Conservation (phyloP, 2,329 filamentous ascomycete species). For the Thelonectria discophora region DNA sequence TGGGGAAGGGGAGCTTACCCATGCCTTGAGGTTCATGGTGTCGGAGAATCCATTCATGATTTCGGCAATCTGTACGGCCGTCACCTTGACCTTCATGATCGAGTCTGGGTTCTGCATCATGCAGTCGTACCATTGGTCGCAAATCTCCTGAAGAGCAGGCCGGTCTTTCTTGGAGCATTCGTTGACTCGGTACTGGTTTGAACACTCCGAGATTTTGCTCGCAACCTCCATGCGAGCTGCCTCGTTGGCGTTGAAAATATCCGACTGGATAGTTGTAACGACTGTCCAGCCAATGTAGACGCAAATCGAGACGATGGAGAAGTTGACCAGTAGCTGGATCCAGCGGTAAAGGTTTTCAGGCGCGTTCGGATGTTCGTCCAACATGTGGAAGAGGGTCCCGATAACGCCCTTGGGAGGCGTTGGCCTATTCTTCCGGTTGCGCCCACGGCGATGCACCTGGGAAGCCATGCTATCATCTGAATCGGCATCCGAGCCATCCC, state of each 20-base stretch:
- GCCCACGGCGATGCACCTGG: constrained; percentile 34
- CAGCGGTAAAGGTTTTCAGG: constrained; percentile 68
- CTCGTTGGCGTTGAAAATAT: constrained; percentile 77
- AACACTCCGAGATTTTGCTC: constrained; percentile 77
- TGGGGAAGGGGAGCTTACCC: constrained; percentile 52
- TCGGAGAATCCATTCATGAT: constrained; percentile 96
- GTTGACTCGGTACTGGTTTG: constrained; percentile 78
- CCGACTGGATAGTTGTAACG: constrained; percentile 74
- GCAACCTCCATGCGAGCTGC: constrained; percentile 74
- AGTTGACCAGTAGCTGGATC: constrained; percentile 70
- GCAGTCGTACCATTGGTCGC: constrained; percentile 84
- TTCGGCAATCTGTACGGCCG: constrained; percentile 86
- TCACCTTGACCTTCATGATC: constrained; percentile 81
- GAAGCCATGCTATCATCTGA: constrained; percentile 52
- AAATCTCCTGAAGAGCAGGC: constrained; percentile 77
- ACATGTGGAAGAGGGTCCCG: constrained; percentile 59
- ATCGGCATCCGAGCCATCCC: constrained; percentile 59
- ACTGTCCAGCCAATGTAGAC: constrained; percentile 76
- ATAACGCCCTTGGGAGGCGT: constrained; percentile 41
- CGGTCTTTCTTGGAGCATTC: constrained; percentile 71
- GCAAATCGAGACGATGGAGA: constrained; percentile 63
- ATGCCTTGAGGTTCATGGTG: constrained; percentile 83
- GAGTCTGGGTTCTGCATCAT: constrained; percentile 84
- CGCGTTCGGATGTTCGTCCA: constrained; percentile 66
- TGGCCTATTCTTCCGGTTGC: constrained; percentile 38